Base-by-base conservation (phyloP, 495 filamentous ascomycete genomes). In the Penicillium arizonense region DNA sequence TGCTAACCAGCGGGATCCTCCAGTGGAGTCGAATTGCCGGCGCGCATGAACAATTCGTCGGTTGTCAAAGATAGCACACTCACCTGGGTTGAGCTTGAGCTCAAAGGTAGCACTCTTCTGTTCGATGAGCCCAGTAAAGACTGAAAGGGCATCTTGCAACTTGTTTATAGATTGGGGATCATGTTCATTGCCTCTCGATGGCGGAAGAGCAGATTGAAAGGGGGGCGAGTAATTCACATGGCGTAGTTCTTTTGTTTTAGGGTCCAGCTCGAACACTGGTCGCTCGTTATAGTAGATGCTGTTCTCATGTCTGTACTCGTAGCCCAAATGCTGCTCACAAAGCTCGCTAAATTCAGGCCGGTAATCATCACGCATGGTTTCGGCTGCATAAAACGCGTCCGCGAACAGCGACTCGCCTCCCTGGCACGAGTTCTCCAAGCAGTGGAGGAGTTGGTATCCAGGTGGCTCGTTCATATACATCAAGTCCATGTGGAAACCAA, bases 401-500 rank as follows among this genome's bases (percentile, higher is more conserved):
- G 79, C 79, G 63, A 96, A 97, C 30, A 94, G 65, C 0, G 90
- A 95, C 57, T 89, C 83, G 46, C 93, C 93, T 1, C 92, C 90
- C 0, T 81, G 72, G 59, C 81, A 82, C 1, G 80, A 82, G 62
- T 91, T 91, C 53, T 85, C 74, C 18, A 96, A 68, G 58, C 91
- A 96, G 66, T 96, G 93, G 5, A 97, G 79, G 14, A 96, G 73
- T 70, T 97, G 93, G 50, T 90, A 78, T 16, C 83, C 82, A 1
- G 93, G 93, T 8, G 89, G 82, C 21, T 88, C 81, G 12, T 78
- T 72, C 76, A 93, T 87, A 75, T 97, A 97, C 63, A 96, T 78
- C 24, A 96, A 80, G 61, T 97, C 93, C 86, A 96, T 93, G 69
- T 97, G 93, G 34, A 94, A 82, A 14, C 87, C 88, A 2, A 96